Conservation (phyloP, 257 asterid genomes). For the Solanum piurae region DNA sequence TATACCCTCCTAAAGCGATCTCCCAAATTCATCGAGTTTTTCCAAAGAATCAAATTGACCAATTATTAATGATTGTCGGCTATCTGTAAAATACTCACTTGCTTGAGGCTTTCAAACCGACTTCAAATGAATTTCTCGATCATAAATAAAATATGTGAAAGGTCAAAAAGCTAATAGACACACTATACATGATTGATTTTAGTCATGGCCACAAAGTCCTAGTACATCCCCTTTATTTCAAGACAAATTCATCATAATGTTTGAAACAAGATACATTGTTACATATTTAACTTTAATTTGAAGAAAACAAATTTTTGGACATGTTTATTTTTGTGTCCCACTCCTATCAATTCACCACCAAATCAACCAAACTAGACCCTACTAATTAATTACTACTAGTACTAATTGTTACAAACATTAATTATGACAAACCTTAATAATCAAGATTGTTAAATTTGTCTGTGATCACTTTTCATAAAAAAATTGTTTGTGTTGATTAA, state of each 20-base stretch:
- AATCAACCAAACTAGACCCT: neutral
- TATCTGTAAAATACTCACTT: neutral
- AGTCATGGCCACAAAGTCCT: neutral
- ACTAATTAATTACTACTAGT: neutral
- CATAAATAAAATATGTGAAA: neutral
- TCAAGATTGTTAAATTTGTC: neutral
- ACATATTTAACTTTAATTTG: neutral
- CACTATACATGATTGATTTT: neutral
- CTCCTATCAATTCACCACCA: neutral
- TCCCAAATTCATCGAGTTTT: neutral
- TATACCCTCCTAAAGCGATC: neutral
- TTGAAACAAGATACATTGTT: neutral
- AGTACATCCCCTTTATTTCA: neutral
- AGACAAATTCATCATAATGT: neutral
- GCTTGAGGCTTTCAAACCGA: neutral
- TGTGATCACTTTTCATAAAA: neutral
- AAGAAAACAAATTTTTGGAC: neutral
- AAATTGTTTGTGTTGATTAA: neutral
- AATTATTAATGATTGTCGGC: neutral
- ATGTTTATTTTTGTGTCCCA: neutral
- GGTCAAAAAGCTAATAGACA: neutral
- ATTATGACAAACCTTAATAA: neutral
- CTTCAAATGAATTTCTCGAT: neutral
- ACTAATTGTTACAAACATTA: neutral
- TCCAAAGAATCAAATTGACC: neutral